These are phyloP conservation scores for Cladophialophora carrionii DNA, from an alignment of 2,329 filamentous ascomycete genomes.

Conservation along the genomic window DNA sequence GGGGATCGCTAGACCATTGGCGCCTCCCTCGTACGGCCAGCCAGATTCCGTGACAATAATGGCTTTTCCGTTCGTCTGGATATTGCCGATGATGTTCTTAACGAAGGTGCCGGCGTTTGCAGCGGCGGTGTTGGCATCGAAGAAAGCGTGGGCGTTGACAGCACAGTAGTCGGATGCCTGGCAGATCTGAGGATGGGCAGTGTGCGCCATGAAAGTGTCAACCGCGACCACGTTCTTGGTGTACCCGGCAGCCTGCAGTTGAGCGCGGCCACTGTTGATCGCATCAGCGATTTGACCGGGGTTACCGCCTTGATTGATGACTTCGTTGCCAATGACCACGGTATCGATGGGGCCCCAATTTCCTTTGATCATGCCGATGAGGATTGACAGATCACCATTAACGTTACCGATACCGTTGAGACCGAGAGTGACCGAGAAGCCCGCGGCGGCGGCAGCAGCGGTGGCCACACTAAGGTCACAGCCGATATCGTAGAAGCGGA, in stretches of 20 bases:
- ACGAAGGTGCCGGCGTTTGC: constrained; percentile 70
- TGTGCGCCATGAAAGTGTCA: constrained; percentile 74
- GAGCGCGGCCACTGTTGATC: constrained; percentile 60
- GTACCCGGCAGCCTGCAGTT: constrained; percentile 67
- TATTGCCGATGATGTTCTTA: constrained; percentile 55
- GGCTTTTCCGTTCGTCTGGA: constrained; percentile 57
- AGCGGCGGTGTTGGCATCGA: constrained; percentile 66
- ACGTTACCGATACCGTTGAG: constrained; percentile 67
- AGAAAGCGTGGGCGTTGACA: constrained; percentile 83
- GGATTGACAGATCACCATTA: constrained; percentile 60
- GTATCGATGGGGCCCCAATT: constrained; percentile 73
- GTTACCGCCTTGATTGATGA: constrained; percentile 66
- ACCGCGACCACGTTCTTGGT: constrained; percentile 75
- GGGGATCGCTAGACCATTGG: constrained; percentile 71
- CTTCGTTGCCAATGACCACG: constrained; percentile 78
- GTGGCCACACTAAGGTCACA: constrained; percentile 69
- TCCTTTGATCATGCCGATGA: constrained; percentile 62
- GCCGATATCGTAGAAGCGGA: constrained; percentile 80
- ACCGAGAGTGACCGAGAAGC: constrained; percentile 73
- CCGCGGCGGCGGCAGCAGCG: constrained; percentile 64
- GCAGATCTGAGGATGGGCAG: constrained; percentile 70
- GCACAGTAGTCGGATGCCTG: constrained; percentile 75
- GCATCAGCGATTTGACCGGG: constrained; percentile 61
- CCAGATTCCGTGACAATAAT: constrained; percentile 80
- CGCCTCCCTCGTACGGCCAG: constrained; percentile 72